A percentile compares a stretch with the other conserved stretches of the same genome.
Evolutionary conservation across 208 protist genomes (phyloP).

Genomic region (Leptomonas pyrrhocoris): DNA sequence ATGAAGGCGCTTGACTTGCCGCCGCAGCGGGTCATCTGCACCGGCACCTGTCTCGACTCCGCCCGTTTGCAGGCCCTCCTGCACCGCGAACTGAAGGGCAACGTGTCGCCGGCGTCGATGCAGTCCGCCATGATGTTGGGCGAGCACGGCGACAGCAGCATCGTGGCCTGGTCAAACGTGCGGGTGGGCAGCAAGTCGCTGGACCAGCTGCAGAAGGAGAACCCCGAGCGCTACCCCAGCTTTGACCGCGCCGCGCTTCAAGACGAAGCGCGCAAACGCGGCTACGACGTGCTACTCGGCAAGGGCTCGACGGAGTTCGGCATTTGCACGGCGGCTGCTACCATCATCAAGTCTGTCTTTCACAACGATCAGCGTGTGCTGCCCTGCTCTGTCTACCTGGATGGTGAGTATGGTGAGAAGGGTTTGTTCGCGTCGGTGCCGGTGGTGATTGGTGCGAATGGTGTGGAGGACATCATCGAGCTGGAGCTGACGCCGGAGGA

Average conservation of each 20-base stretch:
- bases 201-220: constrained; percentile 39
- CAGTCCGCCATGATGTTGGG: constrained; percentile 57
- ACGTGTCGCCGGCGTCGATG: constrained; percentile 41
- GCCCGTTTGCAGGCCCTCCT: constrained; percentile 45
- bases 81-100: constrained; percentile 34
- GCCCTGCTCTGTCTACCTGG: constrained; percentile 48
- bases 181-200: constrained; percentile 43
- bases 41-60: constrained; percentile 50
- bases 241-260: constrained; percentile 46
- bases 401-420: constrained; percentile 49
- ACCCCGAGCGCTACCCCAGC: constrained; percentile 42
- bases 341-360: constrained; percentile 48
- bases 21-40: constrained; percentile 48
- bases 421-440: constrained; percentile 48
- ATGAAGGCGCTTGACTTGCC: constrained; percentile 41
- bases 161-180: constrained; percentile 49
- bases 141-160: constrained; percentile 56
- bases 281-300: constrained; percentile 45
- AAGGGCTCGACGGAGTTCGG: constrained; percentile 61
- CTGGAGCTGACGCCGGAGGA: constrained; percentile 42
- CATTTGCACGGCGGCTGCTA: constrained; percentile 40
- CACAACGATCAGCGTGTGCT: constrained; percentile 55
- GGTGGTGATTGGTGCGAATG: constrained; percentile 36
- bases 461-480: constrained; percentile 49
- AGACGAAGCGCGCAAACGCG: constrained; percentile 45